Evolutionary conservation across 2,329 filamentous ascomycete genomes (phyloP).

Genomic region (Diplodia corticola): DNA sequence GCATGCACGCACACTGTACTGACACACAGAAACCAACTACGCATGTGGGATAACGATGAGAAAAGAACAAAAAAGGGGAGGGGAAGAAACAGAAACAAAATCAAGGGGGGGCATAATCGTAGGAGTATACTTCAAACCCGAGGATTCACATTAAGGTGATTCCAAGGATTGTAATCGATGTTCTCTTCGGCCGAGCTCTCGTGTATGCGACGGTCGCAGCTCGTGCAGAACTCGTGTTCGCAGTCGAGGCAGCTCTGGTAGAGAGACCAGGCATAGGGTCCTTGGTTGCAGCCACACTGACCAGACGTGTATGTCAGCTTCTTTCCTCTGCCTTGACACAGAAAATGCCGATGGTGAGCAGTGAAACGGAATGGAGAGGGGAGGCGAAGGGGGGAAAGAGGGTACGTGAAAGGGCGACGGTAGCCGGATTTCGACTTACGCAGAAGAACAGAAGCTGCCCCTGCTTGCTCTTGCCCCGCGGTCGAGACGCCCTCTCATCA

Average conservation of each 20-base stretch:
- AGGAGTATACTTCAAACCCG: not conserved
- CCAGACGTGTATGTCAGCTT: not conserved
- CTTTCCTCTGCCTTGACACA: not conserved
- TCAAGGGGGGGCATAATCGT: not conserved
- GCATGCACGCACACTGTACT: not conserved
- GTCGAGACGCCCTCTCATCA: not conserved
- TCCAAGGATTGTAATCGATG: not conserved
- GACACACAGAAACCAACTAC: not conserved
- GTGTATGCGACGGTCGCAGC: constrained; percentile 15
- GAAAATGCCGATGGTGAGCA: not conserved
- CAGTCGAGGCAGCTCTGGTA: constrained; percentile 23
- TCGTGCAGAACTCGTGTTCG: constrained; percentile 22
- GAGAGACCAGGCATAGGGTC: constrained; percentile 18
- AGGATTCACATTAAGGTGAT: not conserved
- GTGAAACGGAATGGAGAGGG: not conserved
- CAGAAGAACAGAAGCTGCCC: constrained; percentile 19
- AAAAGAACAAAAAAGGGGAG: too few relatives aligned
- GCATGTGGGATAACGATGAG: too few relatives aligned
- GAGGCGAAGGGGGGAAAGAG: not conserved
- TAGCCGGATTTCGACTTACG: constrained; percentile 3
- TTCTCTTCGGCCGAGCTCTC: not conserved
- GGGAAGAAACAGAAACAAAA: not conserved
- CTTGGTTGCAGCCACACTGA: constrained; percentile 23
- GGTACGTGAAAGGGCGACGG: not conserved
- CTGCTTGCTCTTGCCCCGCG: not conserved